These are phyloP conservation scores for Proliferodiscus dingleyae DNA, from an alignment of 2,329 filamentous ascomycete species.

Conservation along the genomic window DNA sequence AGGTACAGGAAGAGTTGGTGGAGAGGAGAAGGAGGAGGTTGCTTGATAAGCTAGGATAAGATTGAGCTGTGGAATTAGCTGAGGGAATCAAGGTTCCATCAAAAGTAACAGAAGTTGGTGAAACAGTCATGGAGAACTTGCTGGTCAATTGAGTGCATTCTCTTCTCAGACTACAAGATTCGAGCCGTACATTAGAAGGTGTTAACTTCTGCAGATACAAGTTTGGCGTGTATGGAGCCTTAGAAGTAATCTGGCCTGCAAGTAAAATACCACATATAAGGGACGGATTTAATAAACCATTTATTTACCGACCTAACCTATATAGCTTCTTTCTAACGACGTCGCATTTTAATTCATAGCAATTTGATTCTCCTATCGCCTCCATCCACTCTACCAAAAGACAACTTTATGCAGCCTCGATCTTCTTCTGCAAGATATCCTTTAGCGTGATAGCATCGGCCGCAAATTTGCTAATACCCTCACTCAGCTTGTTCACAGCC, in stretches of 20 bases:
- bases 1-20: constrained; percentile 91
- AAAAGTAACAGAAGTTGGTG: too few species aligned
- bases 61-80: too few species aligned
- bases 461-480: constrained; percentile 99
- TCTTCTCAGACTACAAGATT: too few species aligned
- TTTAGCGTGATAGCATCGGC: constrained; percentile 93
- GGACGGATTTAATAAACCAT: too few species aligned
- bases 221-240: too few species aligned
- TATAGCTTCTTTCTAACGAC: not conserved
- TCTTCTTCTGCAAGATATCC: constrained; percentile 84
- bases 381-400: not conserved
- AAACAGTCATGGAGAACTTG: too few species aligned
- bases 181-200: too few species aligned
- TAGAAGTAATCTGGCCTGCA: too few species aligned
- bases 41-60: constrained; percentile 60
- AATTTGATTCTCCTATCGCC: not conserved
- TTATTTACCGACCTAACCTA: not conserved
- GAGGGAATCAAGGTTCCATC: too few species aligned
- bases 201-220: too few species aligned
- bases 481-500: constrained; percentile 97
- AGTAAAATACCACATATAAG: too few species aligned
- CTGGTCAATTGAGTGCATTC: too few species aligned
- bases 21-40: constrained; percentile 79
- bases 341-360: not conserved
- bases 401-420: constrained; percentile 36